Percentiles rank a stretch among this genome's conserved stretches.
phyloP scores from a whole-genome alignment of 208 protist genomes.

The Acanthamoeba healyi region DNA sequence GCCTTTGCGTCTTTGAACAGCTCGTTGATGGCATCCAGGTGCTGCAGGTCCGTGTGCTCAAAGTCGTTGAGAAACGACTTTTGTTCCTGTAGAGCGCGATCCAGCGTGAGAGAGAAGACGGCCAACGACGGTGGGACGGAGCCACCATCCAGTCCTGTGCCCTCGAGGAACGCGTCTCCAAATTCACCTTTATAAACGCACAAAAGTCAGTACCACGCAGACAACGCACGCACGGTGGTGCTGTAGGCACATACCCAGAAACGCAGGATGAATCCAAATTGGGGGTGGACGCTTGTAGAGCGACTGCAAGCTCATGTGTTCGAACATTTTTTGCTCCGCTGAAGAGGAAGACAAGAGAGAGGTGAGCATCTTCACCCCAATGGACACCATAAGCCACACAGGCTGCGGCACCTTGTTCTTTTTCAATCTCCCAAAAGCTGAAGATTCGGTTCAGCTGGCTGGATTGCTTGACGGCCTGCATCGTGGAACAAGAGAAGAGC shows the following conservation, averaged over 20 bases:
- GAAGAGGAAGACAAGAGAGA: background rate
- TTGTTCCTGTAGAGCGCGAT: constrained; percentile 66
- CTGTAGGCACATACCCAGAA: background rate
- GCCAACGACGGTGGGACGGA: constrained; percentile 71
- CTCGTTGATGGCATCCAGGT: constrained; percentile 75
- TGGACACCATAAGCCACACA: no score
- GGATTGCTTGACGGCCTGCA: constrained; percentile 63
- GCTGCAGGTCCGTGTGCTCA: constrained; percentile 60
- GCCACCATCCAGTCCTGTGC: constrained; percentile 71
- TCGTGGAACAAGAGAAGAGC: background rate
- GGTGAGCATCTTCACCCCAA: no score
- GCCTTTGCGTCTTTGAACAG: constrained; percentile 73
- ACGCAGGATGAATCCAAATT: constrained; percentile 72
- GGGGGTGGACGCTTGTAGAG: constrained; percentile 74
- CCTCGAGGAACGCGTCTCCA: constrained; percentile 73
- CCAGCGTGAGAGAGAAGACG: constrained; percentile 64
- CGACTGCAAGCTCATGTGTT: constrained; percentile 75
- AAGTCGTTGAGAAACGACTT: constrained; percentile 70
- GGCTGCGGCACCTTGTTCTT: constrained; percentile 75
- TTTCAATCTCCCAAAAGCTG: constrained; percentile 76
- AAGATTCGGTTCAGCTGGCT: constrained; percentile 73
- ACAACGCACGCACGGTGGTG: background rate
- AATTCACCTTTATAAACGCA: constrained; percentile 47
- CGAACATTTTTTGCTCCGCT: constrained; percentile 70
- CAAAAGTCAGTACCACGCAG: no score